Conservation (phyloP, 2,329 filamentous ascomycete species). For the Beauveria sp. region DNA sequence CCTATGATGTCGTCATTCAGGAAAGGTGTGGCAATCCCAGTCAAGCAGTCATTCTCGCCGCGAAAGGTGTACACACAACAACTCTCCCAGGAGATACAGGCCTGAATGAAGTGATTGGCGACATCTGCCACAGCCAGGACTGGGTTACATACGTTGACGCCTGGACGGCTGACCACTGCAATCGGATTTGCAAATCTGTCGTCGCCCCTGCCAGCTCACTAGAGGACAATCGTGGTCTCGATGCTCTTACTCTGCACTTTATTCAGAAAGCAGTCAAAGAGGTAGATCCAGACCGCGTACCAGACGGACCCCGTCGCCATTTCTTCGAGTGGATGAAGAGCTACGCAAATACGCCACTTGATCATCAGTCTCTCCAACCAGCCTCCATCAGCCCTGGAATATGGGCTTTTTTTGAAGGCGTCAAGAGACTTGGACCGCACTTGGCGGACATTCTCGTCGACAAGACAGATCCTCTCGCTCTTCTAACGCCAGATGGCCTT, state of each 20-base stretch:
- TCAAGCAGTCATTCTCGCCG: background rate
- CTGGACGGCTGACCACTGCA: background rate
- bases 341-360: background rate
- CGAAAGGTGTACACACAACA: background rate
- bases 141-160: background rate
- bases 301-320: background rate
- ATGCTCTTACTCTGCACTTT: background rate
- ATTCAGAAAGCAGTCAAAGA: constrained; percentile 4
- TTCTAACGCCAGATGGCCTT: background rate
- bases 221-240: background rate
- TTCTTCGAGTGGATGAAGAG: constrained; percentile 9
- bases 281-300: background rate
- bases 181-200: background rate
- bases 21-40: background rate
- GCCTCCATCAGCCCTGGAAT: background rate
- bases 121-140: background rate
- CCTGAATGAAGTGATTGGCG: background rate
- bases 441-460: constrained; percentile 1
- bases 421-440: background rate
- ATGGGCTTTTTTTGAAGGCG: background rate
- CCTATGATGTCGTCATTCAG: background rate
- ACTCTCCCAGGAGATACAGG: background rate
- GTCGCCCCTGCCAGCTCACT: background rate
- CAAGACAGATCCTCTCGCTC: background rate
- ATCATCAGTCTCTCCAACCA: background rate